A percentile compares a stretch with the other conserved stretches of the same genome.
These are phyloP conservation scores for Geum urbanum DNA, from an alignment of 306 rosid genomes.

Conservation along the genomic window DNA sequence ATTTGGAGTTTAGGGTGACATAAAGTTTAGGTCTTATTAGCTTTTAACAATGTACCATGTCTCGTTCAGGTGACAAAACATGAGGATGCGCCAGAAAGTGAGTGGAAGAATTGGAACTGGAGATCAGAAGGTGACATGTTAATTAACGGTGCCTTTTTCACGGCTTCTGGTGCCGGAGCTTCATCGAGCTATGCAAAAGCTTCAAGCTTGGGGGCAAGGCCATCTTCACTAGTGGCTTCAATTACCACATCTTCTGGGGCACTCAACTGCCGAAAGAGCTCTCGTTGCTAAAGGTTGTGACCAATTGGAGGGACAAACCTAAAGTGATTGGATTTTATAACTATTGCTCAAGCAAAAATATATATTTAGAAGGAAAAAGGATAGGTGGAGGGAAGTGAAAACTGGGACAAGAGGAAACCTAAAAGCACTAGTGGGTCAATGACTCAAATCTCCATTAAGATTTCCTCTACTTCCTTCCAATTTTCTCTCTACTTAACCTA, in stretches of 20 bases:
- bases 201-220: slow-evolving; percentile 85
- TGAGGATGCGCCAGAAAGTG: slow-evolving; percentile 86
- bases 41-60: background rate
- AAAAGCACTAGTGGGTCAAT: background rate
- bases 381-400: slow-evolving; percentile 4
- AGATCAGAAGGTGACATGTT: slow-evolving; percentile 76
- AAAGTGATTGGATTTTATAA: slow-evolving; percentile 1
- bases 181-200: slow-evolving; percentile 91
- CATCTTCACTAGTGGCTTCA: slow-evolving; percentile 75
- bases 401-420: background rate
- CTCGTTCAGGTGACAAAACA: slow-evolving; percentile 77
- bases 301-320: slow-evolving; percentile 17
- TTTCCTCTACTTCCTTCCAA: slow-evolving; percentile 28
- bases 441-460: slow-evolving; percentile 12
- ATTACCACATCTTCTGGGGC: slow-evolving; percentile 67
- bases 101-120: slow-evolving; percentile 92
- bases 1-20: background rate
- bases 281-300: slow-evolving; percentile 61
- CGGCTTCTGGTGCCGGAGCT: slow-evolving; percentile 75
- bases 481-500: slow-evolving; percentile 14
- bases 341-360: background rate
- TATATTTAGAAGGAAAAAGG: slow-evolving; percentile 17
- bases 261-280: slow-evolving; percentile 70
- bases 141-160: slow-evolving; percentile 88
- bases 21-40: background rate